A percentile compares a stretch with the other conserved stretches of the same genome.
phyloP scores from a whole-genome alignment of 768 basidiomycete species.

The Macrolepiota dolichaula region DNA sequence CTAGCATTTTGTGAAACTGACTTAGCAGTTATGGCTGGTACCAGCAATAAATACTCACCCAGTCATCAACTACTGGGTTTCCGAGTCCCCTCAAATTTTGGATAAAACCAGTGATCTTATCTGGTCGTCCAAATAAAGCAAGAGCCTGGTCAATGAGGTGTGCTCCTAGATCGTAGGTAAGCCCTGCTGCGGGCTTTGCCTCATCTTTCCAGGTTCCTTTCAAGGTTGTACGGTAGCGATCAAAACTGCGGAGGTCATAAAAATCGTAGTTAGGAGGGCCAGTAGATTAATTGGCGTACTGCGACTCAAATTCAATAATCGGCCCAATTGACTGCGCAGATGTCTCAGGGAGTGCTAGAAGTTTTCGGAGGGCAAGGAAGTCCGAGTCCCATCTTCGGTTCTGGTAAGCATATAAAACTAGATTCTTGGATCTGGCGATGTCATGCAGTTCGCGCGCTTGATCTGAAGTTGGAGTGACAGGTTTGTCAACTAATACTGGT shows the following conservation, averaged over 20 bases:
- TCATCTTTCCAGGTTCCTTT: constrained; percentile 83
- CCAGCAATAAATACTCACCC: constrained; percentile 33
- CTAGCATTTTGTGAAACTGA: constrained; percentile 21
- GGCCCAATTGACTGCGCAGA: constrained; percentile 55
- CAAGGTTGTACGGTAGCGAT: constrained; percentile 63
- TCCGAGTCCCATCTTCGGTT: constrained; percentile 81
- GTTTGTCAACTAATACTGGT: constrained; percentile 78
- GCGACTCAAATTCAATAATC: constrained; percentile 71
- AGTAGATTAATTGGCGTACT: constrained; percentile 37
- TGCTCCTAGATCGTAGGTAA: constrained; percentile 74
- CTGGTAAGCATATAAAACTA: constrained; percentile 70
- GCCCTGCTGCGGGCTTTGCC: constrained; percentile 56
- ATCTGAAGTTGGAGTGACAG: constrained; percentile 56
- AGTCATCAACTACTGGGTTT: constrained; percentile 62
- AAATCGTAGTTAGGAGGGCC: background rate
- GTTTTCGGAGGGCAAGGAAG: constrained; percentile 60
- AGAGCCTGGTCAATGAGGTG: constrained; percentile 81
- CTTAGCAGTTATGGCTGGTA: background rate
- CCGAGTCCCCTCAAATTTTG: constrained; percentile 70
- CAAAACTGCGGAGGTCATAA: constrained; percentile 44
- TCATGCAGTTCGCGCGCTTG: constrained; percentile 60
- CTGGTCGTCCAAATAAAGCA: constrained; percentile 71
- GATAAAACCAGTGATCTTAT: constrained; percentile 62
- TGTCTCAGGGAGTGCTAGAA: constrained; percentile 51
- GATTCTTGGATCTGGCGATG: constrained; percentile 54